Evolutionary conservation across 495 filamentous ascomycete species (phyloP).

Genomic region (Xylaria venustula): DNA sequence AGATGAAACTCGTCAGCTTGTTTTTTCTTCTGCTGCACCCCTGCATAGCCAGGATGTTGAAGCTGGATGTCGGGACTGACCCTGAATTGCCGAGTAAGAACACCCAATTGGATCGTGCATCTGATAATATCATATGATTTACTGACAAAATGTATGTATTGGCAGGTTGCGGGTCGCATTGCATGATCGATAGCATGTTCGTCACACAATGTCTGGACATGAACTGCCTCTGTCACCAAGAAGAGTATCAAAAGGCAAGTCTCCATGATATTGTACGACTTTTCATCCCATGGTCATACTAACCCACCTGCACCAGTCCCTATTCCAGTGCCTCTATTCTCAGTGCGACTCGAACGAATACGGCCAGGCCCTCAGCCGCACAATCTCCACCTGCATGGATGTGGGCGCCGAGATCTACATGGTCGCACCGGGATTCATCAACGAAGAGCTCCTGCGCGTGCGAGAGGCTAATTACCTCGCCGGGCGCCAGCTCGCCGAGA

Average conservation of each 20-base stretch:
- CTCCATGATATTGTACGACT: neutral
- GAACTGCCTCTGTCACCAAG: slow-evolving; percentile 27
- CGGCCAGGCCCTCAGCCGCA: slow-evolving; percentile 25
- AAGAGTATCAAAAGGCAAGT: slow-evolving; percentile 27
- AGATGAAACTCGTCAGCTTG: slow-evolving; percentile 19
- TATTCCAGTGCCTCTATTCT: slow-evolving; percentile 31
- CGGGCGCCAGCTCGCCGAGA: slow-evolving; percentile 25
- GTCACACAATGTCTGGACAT: slow-evolving; percentile 30
- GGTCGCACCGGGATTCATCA: slow-evolving; percentile 23
- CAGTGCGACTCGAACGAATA: slow-evolving; percentile 29
- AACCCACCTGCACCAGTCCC: slow-evolving; percentile 11
- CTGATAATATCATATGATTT: neutral
- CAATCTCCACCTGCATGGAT: slow-evolving; percentile 25
- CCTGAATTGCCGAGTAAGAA: slow-evolving; percentile 21
- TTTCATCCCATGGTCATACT: neutral
- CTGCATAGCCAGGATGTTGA: slow-evolving; percentile 16
- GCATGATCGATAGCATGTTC: slow-evolving; percentile 31
- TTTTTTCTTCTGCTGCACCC: slow-evolving; percentile 13
- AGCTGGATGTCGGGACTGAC: slow-evolving; percentile 17
- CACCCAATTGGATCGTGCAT: neutral
- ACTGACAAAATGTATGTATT: neutral
- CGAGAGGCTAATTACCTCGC: slow-evolving; percentile 36
- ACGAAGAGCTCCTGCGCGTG: slow-evolving; percentile 28
- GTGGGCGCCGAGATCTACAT: slow-evolving; percentile 31
- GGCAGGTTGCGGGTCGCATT: slow-evolving; percentile 24